Base-by-base conservation (phyloP, 768 basidiomycete genomes). In the Russula ochroleuca region DNA sequence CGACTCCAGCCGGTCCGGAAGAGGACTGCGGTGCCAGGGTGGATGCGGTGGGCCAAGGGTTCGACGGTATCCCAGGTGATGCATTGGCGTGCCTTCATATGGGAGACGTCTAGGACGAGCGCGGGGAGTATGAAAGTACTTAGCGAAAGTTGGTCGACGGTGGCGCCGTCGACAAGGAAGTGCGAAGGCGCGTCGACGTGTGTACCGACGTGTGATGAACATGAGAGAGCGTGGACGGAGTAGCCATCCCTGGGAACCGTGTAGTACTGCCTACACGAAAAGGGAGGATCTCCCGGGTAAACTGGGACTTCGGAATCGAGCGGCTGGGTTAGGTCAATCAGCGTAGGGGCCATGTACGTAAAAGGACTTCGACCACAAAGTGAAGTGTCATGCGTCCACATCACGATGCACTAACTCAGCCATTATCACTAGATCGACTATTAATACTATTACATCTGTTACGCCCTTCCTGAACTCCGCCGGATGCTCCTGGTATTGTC, bases 121-220 rank as follows among this genome's bases (percentile, higher is more conserved):
- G 68, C 70, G 41, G 68, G 71, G n/a, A 67, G 69, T 35, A 71
- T 63, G 61, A 73, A 70, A 8, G 64, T 37, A 28, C 61, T 54
- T 9, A 68, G 71, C n/a, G 66, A 67, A 21, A 73, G 41, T n/a
- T 69, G 66, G 57, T 73, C 69, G 43, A 73, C 67, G 48, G 69
- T 67, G 31, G 66, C 53, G 10, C 67, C 69, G 45, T 65, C 57
- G 14, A 35, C 57, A 49, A 73, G 40, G 61, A 69, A 71, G 63
- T 73, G 73, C 6, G 67, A 72, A 10, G 73, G 73, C 38, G 71
- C 72, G 53, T 73, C 73, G 23, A 73, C 59, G 57, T 73, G 73
- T 4, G 73, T 73, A 41, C 73, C 73, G 8, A 65, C 66, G 51
- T 73, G 73, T 6, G 70, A 71, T 48, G 72, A 72, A n/a, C 70